phyloP scores from a whole-genome alignment of 129 eudicot genomes.

The Flaveria linearis region DNA sequence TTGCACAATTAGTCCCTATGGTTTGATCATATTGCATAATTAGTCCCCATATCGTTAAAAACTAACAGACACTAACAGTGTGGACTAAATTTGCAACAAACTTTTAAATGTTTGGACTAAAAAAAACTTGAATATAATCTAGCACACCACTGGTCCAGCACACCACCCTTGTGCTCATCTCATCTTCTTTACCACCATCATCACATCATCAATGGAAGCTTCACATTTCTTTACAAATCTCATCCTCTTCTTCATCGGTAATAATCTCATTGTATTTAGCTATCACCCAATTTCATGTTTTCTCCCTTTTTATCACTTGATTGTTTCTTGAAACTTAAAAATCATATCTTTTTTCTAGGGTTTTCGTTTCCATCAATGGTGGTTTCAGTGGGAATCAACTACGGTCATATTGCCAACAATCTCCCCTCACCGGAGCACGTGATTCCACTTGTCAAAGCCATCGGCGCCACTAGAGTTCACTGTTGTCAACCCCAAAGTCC shows the following conservation, averaged over 20 bases:
- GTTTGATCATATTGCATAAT: no score
- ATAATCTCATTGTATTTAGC: not conserved
- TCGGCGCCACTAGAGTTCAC: conserved; percentile 78
- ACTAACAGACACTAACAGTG: no score
- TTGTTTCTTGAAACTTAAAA: no score
- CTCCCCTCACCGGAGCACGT: conserved; percentile 77
- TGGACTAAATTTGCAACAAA: no score
- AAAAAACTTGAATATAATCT: no score
- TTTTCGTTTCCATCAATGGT: conserved; percentile 33
- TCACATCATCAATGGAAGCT: conserved; percentile 21
- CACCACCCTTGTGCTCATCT: not conserved
- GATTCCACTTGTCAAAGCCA: conserved; percentile 61
- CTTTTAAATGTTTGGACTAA: no score
- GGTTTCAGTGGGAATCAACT: conserved; percentile 75
- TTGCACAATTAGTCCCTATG: no score
- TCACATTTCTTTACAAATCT: conserved; percentile 13
- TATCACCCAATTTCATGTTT: not conserved
- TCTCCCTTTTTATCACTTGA: not conserved
- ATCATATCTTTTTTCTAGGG: conserved; percentile 14
- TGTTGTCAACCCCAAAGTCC: conserved; percentile 60
- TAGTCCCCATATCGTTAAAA: no score
- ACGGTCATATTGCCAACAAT: conserved; percentile 88
- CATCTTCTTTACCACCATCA: conserved; percentile 4
- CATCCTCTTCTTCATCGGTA: conserved; percentile 24
- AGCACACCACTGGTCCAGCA: no score